Conservation (phyloP, 306 rosid genomes). For the Crotalaria pallida region DNA sequence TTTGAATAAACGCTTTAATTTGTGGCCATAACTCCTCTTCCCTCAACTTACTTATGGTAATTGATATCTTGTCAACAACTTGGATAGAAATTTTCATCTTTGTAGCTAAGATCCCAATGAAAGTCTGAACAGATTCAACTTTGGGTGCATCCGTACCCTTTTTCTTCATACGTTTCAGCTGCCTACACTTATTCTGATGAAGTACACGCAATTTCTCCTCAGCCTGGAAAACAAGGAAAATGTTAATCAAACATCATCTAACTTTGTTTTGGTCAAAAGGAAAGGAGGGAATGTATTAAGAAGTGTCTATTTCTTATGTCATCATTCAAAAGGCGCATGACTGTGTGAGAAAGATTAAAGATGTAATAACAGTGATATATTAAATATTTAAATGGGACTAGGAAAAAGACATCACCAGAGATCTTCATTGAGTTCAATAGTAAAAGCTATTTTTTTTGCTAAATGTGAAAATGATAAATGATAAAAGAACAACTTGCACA, state of each 20-base stretch:
- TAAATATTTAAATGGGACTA: too few relatives aligned
- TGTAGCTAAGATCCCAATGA: slow-evolving; percentile 36
- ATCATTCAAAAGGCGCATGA: too few relatives aligned
- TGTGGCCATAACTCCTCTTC: slow-evolving; percentile 79
- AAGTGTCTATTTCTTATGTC: too few relatives aligned
- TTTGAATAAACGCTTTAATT: slow-evolving; percentile 49
- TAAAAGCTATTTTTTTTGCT: neutral
- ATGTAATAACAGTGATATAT: too few relatives aligned
- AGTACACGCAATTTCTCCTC: slow-evolving; percentile 68
- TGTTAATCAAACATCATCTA: too few relatives aligned
- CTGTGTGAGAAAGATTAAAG: too few relatives aligned
- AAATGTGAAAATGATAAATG: neutral
- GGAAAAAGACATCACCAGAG: too few relatives aligned
- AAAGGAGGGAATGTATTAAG: too few relatives aligned
- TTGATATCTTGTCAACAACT: slow-evolving; percentile 69
- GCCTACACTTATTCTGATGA: slow-evolving; percentile 58
- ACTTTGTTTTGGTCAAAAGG: too few relatives aligned
- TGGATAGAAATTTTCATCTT: slow-evolving; percentile 76
- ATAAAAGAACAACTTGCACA: neutral
- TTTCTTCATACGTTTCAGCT: slow-evolving; percentile 46
- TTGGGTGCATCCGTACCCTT: slow-evolving; percentile 37
- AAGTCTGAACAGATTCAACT: slow-evolving; percentile 35
- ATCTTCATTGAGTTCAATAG: neutral
- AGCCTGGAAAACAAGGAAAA: slow-evolving; percentile 34
- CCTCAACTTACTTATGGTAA: slow-evolving; percentile 56